phyloP scores from a whole-genome alignment of 805 yeast genomes.

The Wickerhamomyces strasburgensis region DNA sequence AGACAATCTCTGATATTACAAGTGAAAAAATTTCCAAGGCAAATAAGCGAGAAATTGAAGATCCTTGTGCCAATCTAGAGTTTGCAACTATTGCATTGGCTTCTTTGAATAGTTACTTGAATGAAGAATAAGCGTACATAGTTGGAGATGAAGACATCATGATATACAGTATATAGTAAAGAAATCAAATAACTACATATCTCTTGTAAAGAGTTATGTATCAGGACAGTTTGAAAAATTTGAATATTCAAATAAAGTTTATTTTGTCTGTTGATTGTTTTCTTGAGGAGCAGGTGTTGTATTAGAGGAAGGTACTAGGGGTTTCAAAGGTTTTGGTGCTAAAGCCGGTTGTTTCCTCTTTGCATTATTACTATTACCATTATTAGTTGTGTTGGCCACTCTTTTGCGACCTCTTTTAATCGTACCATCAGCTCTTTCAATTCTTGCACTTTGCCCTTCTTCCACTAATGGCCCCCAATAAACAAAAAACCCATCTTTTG shows the following conservation, averaged over 20 bases:
- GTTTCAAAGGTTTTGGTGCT: conserved; percentile 2
- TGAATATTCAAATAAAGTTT: too few relatives aligned
- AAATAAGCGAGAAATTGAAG: conserved; percentile 11
- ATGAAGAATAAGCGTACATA: too few relatives aligned
- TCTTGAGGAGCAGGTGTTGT: too few relatives aligned
- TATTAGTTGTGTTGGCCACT: conserved; percentile 7
- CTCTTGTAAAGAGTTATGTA: too few relatives aligned
- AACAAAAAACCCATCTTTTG: conserved; percentile 93
- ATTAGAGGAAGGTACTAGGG: too few relatives aligned
- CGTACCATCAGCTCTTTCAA: conserved; percentile 42
- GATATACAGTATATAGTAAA: too few relatives aligned
- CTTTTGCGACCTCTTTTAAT: conserved; percentile 35
- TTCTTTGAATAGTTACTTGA: conserved; percentile 5
- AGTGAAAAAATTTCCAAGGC: conserved; percentile 16
- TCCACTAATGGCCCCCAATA: conserved; percentile 88
- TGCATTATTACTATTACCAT: conserved; percentile 1
- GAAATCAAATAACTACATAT: too few relatives aligned
- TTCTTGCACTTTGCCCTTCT: conserved; percentile 43
- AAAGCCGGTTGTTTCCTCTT: conserved; percentile 10
- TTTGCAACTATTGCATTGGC: conserved; percentile 12
- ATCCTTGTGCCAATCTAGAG: conserved; percentile 9
- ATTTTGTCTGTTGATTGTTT: too few relatives aligned
- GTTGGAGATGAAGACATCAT: too few relatives aligned
- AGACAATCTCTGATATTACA: conserved; percentile 26
- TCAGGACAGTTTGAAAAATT: too few relatives aligned